Evolutionary conservation across 495 filamentous ascomycete species (phyloP), one percentile per base, ranked within the genome.

Genomic region (Penicillium odoratum): DNA sequence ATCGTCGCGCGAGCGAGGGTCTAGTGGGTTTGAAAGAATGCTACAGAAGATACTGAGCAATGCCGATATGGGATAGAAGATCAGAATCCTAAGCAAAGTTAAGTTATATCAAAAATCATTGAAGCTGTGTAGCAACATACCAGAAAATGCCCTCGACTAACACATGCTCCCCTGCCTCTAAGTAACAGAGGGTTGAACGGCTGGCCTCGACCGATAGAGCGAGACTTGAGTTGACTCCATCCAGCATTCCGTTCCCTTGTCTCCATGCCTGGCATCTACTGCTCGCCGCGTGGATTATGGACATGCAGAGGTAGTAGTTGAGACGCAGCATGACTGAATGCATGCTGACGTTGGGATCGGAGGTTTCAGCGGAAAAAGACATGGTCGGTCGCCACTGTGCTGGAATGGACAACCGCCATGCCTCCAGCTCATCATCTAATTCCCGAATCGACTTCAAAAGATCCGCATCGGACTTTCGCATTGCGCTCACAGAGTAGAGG

Each of bases 31-130:
- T 16, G 76, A 68, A 5, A 83, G 68, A 51, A 82, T 77, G 51
- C 73, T 78, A 68, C 75, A 82, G 53, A 83, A 83, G 30, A 83
- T 73, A 13, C 69, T 69, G 31, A 80, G 67, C 21, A 81, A 66
- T 29, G 79, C 79, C 18, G 79, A 78, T 59, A 82, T 78, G 36
- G 79, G 80, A 54, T 83, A 83, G 63, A 81, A 81, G 15, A 81
- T 69, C 0, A 81, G 57, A 10, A 71, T 73, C 74, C 77, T 81
- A 46, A 4, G 3, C 5, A 16, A 9, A 21, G n/a, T 4, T 18
- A 7, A 33, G 26, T 61, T 53, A 62, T 1, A 1, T 21, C 21
- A 2, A 21, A 21, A 21, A 21, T 21, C 21, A 21, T 21, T 21
- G 21, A 21, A 21, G 21, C 21, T 21, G 21, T 10, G 21, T 30